Percentiles rank a stretch among this genome's conserved stretches.
These are phyloP conservation scores for Clonostachys chloroleuca DNA, from an alignment of 2,329 filamentous ascomycete genomes.

Conservation along the genomic window DNA sequence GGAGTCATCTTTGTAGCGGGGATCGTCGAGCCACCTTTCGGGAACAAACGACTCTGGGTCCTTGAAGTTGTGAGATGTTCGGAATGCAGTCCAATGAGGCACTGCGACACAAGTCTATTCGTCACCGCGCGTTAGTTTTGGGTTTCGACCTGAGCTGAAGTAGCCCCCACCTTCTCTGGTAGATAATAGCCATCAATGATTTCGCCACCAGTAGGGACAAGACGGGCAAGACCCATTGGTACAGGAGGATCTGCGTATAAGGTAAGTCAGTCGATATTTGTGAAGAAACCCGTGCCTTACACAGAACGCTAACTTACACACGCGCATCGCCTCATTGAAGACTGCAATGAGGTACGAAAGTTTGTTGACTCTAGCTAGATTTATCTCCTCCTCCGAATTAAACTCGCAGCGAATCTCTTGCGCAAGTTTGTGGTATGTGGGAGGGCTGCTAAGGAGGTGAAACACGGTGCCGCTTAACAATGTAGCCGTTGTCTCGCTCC, in stretches of 20 bases:
- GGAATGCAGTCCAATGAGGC: too few relatives aligned
- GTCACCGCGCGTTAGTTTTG: too few relatives aligned
- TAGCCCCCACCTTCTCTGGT: too few relatives aligned
- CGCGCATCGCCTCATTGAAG: slow-evolving; percentile 30
- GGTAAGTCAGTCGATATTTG: neutral
- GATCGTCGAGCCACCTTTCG: slow-evolving; percentile 24
- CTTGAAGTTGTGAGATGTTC: slow-evolving; percentile 14
- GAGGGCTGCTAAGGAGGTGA: slow-evolving; percentile 7
- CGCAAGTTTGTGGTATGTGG: neutral
- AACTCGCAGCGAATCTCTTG: neutral
- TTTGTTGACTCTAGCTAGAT: slow-evolving; percentile 18
- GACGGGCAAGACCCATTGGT: slow-evolving; percentile 3
- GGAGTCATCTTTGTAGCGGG: slow-evolving; percentile 11
- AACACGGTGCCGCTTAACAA: neutral
- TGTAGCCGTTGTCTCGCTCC: neutral
- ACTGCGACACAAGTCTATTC: too few relatives aligned
- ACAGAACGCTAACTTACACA: slow-evolving; percentile 17
- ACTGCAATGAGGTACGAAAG: slow-evolving; percentile 25
- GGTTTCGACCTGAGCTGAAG: too few relatives aligned
- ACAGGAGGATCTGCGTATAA: slow-evolving; percentile 4
- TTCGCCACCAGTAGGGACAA: neutral
- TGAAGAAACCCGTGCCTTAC: too few relatives aligned
- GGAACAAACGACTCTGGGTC: slow-evolving; percentile 26
- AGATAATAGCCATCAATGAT: neutral
- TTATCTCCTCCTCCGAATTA: slow-evolving; percentile 17